Evolutionary conservation across 176 grass and related monocot species (phyloP), one percentile per base, ranked within the genome.

Genomic region (Hyparrhenia diplandra): DNA sequence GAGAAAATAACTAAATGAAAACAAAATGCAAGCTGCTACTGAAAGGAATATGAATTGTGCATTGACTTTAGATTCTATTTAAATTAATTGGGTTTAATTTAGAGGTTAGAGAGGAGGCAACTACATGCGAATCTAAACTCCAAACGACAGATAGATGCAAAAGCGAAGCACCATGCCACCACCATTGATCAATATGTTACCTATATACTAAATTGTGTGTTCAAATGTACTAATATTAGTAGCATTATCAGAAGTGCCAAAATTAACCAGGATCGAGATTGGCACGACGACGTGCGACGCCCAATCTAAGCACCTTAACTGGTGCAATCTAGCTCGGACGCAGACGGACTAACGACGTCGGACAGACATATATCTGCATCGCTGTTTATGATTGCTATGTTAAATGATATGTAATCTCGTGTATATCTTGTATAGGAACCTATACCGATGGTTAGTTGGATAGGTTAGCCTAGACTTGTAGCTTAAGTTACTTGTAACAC

Each of bases 221-320:
- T 13, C 59, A 76, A 63, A 63, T 62, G 6, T 62, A 16, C 67
- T 45, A 61, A 21, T 75, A 64, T 64, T 23, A 8, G 41, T 6
- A 10, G 1, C 21, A 17, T 27, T 18, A 66, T 3, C 39, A 64
- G 23, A 32, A 71, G 17, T 0, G 29, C 20, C 34, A 61, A 70
- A 27, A 20, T 20, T 4, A 60, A 23, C 13, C 42, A 73, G 70
- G 70, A 58, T 24, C 1, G 55, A 73, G 27, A 30, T 7, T 51
- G 28, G 35, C 20, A n/a, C 29, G 1, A 63, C 30, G n/a, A 64
- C 41, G 10, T 71, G 67, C 39, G 28, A 23, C 37, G 13, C 31
- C 42, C 30, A 72, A 72, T 85, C 55, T 64, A 35, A 69, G 52
- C 45, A 72, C 42, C 55, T 72, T 64, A 63, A 79, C 39, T 64